These are phyloP conservation scores for Colletotrichum lentis DNA, from an alignment of 2,329 filamentous ascomycete genomes.

Conservation along the genomic window DNA sequence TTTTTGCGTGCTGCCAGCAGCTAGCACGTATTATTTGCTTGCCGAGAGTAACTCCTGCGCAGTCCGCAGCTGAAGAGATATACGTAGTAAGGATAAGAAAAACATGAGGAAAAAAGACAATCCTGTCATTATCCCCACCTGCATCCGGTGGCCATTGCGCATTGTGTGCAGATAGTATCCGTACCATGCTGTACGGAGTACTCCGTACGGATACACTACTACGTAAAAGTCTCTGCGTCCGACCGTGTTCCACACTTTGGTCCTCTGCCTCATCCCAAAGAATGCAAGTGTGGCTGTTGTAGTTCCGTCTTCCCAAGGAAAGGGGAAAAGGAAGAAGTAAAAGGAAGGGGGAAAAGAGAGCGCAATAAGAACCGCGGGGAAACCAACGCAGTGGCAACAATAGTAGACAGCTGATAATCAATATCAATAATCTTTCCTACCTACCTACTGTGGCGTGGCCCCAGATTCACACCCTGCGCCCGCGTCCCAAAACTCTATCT, in stretches of 20 bases:
- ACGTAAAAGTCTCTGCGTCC: conserved; percentile 8
- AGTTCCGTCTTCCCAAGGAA: neutral
- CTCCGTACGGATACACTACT: too few species aligned
- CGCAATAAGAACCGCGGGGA: too few species aligned
- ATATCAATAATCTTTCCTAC: neutral
- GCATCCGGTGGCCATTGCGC: conserved; percentile 4
- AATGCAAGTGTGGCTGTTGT: neutral
- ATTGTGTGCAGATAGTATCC: too few species aligned
- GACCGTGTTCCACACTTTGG: conserved; percentile 23
- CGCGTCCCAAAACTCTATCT: conserved; percentile 19
- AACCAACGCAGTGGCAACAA: too few species aligned
- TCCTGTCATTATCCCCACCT: conserved; percentile 27
- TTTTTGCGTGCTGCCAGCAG: conserved; percentile 21
- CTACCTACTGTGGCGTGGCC: neutral
- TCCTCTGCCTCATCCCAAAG: neutral
- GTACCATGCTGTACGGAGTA: too few species aligned
- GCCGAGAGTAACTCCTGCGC: neutral
- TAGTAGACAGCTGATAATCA: too few species aligned
- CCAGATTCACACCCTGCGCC: conserved; percentile 3
- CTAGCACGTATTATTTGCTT: conserved; percentile 13
- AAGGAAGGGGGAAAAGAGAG: too few species aligned
- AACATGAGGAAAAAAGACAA: neutral
- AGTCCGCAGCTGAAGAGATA: too few species aligned
- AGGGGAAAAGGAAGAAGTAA: neutral
- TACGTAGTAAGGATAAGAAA: neutral